Evolutionary conservation across 2,329 filamentous ascomycete genomes (phyloP).

Genomic region (Pezicula rhizophila): DNA sequence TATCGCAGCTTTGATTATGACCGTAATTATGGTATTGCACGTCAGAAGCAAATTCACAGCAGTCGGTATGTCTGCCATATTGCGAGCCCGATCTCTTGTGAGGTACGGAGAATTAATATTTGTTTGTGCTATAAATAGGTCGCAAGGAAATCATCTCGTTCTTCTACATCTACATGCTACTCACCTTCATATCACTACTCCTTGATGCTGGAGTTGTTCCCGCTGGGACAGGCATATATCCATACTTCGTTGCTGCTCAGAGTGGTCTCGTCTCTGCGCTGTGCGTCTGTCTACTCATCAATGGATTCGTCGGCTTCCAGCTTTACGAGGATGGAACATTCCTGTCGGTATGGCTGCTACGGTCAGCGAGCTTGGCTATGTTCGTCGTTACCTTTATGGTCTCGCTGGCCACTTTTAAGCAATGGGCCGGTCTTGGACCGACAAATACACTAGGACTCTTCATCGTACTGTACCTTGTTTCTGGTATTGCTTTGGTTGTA

Average conservation of each 20-base stretch:
- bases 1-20: constrained; percentile 86
- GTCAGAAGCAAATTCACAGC: constrained; percentile 97
- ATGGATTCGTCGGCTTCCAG: constrained; percentile 97
- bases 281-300: constrained; percentile 85
- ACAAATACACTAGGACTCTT: constrained; percentile 86
- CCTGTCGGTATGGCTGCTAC: constrained; percentile 87
- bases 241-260: constrained; percentile 88
- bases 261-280: constrained; percentile 79
- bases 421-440: constrained; percentile 79
- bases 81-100: not conserved
- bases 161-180: constrained; percentile 93
- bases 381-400: constrained; percentile 85
- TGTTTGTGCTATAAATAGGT: constrained; percentile 32
- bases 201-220: constrained; percentile 91
- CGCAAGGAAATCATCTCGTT: constrained; percentile 74
- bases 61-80: constrained; percentile 61
- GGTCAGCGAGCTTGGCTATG: constrained; percentile 70
- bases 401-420: constrained; percentile 86
- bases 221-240: constrained; percentile 71
- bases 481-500: constrained; percentile 77
- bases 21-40: constrained; percentile 94
- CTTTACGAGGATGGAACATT: constrained; percentile 95
- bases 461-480: constrained; percentile 85
- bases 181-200: constrained; percentile 82
- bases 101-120: constrained; percentile 4